These are phyloP conservation scores for Jamesozyma jinghongensis DNA, from an alignment of 805 yeast species.

Conservation along the genomic window DNA sequence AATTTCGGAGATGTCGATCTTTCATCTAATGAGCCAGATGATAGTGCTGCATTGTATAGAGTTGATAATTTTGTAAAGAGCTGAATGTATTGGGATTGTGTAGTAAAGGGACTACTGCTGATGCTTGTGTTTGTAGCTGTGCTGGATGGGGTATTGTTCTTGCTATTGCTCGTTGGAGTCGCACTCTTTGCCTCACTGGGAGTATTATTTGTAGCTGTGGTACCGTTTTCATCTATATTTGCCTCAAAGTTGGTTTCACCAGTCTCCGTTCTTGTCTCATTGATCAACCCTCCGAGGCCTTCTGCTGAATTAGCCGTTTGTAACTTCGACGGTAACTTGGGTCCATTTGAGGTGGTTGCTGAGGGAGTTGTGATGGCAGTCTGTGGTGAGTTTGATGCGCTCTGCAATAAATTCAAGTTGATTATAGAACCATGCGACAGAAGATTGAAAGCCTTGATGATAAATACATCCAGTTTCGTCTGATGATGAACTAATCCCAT, in stretches of 20 bases:
- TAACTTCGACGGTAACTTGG: background rate
- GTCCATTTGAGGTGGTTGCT: conserved; percentile 1
- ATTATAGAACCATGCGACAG: conserved; percentile 16
- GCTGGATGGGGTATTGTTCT: too few relatives aligned
- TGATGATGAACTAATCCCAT: conserved; percentile 17
- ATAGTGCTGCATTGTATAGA: conserved; percentile 21
- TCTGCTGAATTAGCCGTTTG: background rate
- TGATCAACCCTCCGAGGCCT: background rate
- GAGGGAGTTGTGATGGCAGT: conserved; percentile 19
- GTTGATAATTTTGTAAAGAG: conserved; percentile 22
- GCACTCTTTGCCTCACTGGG: too few relatives aligned
- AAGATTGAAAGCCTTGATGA: conserved; percentile 20
- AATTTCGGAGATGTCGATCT: conserved; percentile 28
- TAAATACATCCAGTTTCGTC: conserved; percentile 21
- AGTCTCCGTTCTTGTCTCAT: background rate
- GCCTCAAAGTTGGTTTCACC: too few relatives aligned
- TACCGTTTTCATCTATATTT: too few relatives aligned
- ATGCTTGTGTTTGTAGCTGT: too few relatives aligned
- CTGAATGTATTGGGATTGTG: conserved; percentile 11
- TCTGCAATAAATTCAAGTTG: conserved; percentile 12
- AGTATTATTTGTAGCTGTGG: too few relatives aligned
- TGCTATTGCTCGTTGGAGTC: too few relatives aligned
- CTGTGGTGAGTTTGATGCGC: conserved; percentile 19
- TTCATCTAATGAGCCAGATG: conserved; percentile 23
- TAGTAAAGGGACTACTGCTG: background rate